Base-by-base conservation (phyloP, 202 grass and related monocot species). In the Panicum hallii region DNA sequence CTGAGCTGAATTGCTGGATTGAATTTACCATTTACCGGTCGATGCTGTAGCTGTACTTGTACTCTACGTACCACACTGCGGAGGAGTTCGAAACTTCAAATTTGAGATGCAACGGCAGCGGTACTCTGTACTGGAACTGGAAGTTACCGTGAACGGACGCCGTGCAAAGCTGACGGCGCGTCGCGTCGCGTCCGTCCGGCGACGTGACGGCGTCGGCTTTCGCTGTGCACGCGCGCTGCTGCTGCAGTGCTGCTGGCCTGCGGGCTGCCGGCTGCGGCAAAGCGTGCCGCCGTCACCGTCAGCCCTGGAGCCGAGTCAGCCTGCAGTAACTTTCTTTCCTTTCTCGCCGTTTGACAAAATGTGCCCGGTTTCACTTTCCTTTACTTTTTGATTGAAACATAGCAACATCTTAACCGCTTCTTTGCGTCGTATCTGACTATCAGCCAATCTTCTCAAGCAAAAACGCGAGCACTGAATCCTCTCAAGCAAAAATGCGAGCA, bases 321-420 rank as follows among this genome's bases (percentile, higher is more conserved):
- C 1, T 53, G 46, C 41, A 30, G 30, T 67, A 79, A 67, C 46
- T 43, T 54, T 65, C 11, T 56, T 40, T 53, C 49, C 19, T 40
- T 55, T 74, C 30, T 55, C 2, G 5, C 17, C 10, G 30, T 38
- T 74, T 74, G 71, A 74, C 28, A 53, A 53, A 19, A 2, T 32
- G 28, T 19, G 11, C 71, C 54, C 71, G 20, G 10, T 20, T 10
- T 4, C 47, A 32, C 32, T 32, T 32, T 32, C 32, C 32, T 32
- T 28, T 19, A 11, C 28, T 74, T 54, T 74, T 54, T 74, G 71
- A 74, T 74, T 49, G 30, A 74, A 74, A 53, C 48, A 5, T 13
- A 28, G 11, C 32, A 75, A 38, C 49, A 75, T 75, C 72, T 74
- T 40, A 75, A 75, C 48, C 72, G 32, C 50, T 75, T 40, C 17